Evolutionary conservation across 345 rosid species (phyloP), one percentile per base, ranked within the genome.

Genomic region (Eucalyptus globulus): DNA sequence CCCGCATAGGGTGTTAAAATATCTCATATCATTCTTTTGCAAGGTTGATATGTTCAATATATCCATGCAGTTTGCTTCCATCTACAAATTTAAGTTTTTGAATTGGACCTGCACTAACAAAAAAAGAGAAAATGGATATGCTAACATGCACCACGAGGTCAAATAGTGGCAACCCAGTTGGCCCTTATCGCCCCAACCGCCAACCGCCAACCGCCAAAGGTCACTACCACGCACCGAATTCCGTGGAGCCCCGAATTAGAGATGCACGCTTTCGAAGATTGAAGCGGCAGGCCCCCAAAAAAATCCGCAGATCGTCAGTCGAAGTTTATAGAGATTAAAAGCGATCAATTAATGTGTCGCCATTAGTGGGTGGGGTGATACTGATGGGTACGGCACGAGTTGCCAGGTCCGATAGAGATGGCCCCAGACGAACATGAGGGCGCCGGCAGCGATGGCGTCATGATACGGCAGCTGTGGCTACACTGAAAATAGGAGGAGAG

Each of bases 21-120:
- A 5, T 69, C 44, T 17, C 3, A n/a, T 67, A 14, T 67, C 6
- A 0, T 34, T 14, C 22, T 19, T 67, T 17, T 9, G 2, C 0
- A 10, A 19, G 2, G 44, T 15, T 31, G 0, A 67, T 16, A 19
- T 67, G 80, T 34, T 67, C 10, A n/a, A 29, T 14, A 14, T 65
- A 14, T 29, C n/a, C 3, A 29, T 14, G 5, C 0, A 0, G 2
- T n/a, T 62, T 29, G 34, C 37, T 29, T 65, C 3, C 4, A 65
- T 6, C 4, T 4, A 29, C 0, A 7, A 7, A 19, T 53, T 19
- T 62, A 27, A 27, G 34, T 60, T 21, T 67, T 67, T 16, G 24
- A 67, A 8, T 67, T 67, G 9, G 37, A 1, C 24, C 0, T 7
- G 10, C 24, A 19, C 56, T 1, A 1, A 53, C 24, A 19, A 7